Evolutionary conservation across 768 basidiomycete genomes (phyloP).

Genomic region (Collybia sp.): DNA sequence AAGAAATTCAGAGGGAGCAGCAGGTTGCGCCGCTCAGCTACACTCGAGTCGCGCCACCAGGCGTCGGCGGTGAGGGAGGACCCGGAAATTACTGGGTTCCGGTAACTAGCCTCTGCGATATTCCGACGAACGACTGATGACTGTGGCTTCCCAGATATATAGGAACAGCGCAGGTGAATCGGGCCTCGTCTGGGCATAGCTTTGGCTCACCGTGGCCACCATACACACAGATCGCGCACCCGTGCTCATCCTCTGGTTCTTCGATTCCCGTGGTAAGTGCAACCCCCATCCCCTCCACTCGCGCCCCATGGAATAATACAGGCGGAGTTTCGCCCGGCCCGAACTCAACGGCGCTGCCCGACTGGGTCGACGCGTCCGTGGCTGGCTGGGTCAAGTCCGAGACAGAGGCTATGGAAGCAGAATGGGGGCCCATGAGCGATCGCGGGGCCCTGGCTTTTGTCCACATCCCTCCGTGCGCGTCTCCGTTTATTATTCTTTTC

Average conservation of each 20-base stretch:
- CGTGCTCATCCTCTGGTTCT: constrained; percentile 66
- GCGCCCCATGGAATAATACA: constrained; percentile 9
- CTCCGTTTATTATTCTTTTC: neutral
- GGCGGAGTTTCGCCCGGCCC: constrained; percentile 47
- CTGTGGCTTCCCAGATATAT: neutral
- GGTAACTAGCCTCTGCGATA: constrained; percentile 28
- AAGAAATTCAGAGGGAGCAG: constrained; percentile 63
- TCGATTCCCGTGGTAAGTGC: constrained; percentile 62
- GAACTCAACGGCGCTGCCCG: constrained; percentile 42
- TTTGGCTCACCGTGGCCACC: no score
- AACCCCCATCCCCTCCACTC: neutral
- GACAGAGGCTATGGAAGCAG: constrained; percentile 44
- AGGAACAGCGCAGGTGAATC: constrained; percentile 31
- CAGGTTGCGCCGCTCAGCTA: constrained; percentile 55
- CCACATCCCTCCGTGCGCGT: constrained; percentile 67
- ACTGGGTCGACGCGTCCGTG: constrained; percentile 67
- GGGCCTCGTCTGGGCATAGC: constrained; percentile 13
- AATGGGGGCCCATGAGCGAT: constrained; percentile 50
- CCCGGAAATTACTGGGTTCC: constrained; percentile 80
- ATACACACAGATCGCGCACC: constrained; percentile 41
- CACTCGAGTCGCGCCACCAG: constrained; percentile 53
- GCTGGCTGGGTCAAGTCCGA: constrained; percentile 57
- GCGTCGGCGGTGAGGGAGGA: constrained; percentile 60
- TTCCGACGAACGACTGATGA: neutral
- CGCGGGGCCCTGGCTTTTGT: constrained; percentile 66